Conservation (phyloP, 1,284 basidiomycete species). For the Cystobasidium pallidum region DNA sequence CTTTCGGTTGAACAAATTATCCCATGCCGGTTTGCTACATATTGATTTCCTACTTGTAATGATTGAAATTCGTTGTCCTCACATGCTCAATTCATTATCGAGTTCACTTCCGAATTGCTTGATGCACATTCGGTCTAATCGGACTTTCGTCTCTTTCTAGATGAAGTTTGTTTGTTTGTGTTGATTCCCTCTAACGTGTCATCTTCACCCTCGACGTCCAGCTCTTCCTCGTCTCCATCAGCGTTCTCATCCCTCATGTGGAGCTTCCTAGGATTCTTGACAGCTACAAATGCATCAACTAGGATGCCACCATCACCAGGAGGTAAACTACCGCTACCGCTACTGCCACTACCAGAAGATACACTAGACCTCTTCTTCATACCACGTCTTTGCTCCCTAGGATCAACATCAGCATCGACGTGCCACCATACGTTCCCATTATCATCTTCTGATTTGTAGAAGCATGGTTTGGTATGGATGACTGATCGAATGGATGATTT, state of each 20-base stretch:
- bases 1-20: no score
- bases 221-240: slow-evolving; percentile 1
- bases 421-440: slow-evolving; percentile 33
- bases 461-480: slow-evolving; percentile 44
- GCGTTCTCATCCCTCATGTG: neutral
- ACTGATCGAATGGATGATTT: slow-evolving; percentile 39
- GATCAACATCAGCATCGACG: slow-evolving; percentile 36
- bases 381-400: slow-evolving; percentile 38
- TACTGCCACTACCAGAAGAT: neutral
- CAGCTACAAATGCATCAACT: neutral
- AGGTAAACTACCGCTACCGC: neutral
- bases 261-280: neutral
- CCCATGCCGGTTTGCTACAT: no score
- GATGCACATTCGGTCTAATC: neutral
- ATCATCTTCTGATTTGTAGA: slow-evolving; percentile 33
- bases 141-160: slow-evolving; percentile 20
- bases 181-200: neutral
- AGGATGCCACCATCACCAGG: neutral
- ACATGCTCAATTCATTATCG: no score
- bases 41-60: no score
- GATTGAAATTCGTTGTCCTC: no score
- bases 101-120: no score
- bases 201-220: neutral
- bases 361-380: slow-evolving; percentile 30
- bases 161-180: neutral